A percentile compares a stretch with the other conserved stretches of the same genome.
Conservation (phyloP, 495 filamentous ascomycete genomes). For the Extremus antarcticus region DNA sequence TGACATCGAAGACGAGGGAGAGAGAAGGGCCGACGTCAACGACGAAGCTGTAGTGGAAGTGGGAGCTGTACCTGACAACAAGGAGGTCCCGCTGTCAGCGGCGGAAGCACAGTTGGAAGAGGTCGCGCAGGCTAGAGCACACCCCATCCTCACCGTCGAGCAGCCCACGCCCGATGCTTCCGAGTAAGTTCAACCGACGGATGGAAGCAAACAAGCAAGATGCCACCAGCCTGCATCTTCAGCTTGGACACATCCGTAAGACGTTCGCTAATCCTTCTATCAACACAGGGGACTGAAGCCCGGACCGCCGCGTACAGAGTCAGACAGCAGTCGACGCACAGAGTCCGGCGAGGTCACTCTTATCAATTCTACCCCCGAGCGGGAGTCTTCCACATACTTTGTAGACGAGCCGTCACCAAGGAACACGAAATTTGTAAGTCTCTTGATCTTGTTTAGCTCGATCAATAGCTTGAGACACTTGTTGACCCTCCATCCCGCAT, state of each 20-base stretch:
- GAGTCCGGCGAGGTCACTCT: neutral
- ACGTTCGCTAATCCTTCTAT: neutral
- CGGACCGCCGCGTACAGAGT: neutral
- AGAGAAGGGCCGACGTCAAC: neutral
- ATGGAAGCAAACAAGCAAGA: neutral
- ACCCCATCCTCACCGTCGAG: slow-evolving; percentile 10
- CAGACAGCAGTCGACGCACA: neutral
- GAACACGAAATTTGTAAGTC: neutral
- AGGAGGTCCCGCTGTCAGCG: neutral
- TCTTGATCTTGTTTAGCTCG: neutral
- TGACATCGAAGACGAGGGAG: neutral
- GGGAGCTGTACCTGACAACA: neutral
- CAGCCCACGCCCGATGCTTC: slow-evolving; percentile 9
- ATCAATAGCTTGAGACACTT: neutral
- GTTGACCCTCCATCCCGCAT: neutral
- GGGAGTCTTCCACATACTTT: neutral
- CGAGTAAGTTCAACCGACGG: neutral
- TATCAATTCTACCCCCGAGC: neutral
- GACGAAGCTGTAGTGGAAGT: neutral
- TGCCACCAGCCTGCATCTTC: no score
- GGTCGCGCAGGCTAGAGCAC: neutral
- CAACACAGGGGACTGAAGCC: neutral
- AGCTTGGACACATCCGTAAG: no score
- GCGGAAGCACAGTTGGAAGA: neutral
- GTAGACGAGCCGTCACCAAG: neutral